Evolutionary conservation across 2,329 filamentous ascomycete species (phyloP).

Genomic region (Aureobasidium mangrovei): DNA sequence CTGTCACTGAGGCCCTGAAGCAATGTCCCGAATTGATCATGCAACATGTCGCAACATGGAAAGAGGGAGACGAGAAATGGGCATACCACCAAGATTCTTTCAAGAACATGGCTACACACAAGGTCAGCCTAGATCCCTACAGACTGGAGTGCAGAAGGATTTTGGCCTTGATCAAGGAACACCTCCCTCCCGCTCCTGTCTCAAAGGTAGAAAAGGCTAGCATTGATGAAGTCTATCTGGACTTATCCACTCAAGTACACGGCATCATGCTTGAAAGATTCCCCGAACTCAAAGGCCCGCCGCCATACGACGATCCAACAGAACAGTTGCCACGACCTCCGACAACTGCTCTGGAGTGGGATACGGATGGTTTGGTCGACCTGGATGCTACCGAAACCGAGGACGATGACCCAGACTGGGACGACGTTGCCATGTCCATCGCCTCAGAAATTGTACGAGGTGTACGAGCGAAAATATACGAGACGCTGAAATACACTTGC

Average conservation of each 20-base stretch:
- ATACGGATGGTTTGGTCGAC: slow-evolving; percentile 71
- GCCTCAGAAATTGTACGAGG: slow-evolving; percentile 81
- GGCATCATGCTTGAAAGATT: slow-evolving; percentile 65
- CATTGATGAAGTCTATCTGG: slow-evolving; percentile 92
- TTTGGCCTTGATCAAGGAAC: slow-evolving; percentile 65
- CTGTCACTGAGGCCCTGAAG: slow-evolving; percentile 71
- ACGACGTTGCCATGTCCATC: slow-evolving; percentile 79
- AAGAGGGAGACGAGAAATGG: slow-evolving; percentile 86
- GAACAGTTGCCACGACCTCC: slow-evolving; percentile 66
- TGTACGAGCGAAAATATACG: slow-evolving; percentile 59
- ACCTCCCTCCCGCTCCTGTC: slow-evolving; percentile 50
- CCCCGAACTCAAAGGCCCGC: slow-evolving; percentile 57
- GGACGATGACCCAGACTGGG: slow-evolving; percentile 83
- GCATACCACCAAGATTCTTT: slow-evolving; percentile 77
- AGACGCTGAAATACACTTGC: slow-evolving; percentile 76
- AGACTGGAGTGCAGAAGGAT: slow-evolving; percentile 77
- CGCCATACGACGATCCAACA: slow-evolving; percentile 64
- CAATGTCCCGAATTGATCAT: slow-evolving; percentile 74
- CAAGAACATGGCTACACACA: slow-evolving; percentile 74
- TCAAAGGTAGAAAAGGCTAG: slow-evolving; percentile 86
- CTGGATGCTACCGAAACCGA: slow-evolving; percentile 65
- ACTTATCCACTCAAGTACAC: slow-evolving; percentile 79
- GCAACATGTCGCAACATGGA: slow-evolving; percentile 93
- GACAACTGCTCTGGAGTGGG: slow-evolving; percentile 70
- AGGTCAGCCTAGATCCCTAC: slow-evolving; percentile 91